phyloP scores from a whole-genome alignment of 768 basidiomycete species.

The Pleurotus eryngii region DNA sequence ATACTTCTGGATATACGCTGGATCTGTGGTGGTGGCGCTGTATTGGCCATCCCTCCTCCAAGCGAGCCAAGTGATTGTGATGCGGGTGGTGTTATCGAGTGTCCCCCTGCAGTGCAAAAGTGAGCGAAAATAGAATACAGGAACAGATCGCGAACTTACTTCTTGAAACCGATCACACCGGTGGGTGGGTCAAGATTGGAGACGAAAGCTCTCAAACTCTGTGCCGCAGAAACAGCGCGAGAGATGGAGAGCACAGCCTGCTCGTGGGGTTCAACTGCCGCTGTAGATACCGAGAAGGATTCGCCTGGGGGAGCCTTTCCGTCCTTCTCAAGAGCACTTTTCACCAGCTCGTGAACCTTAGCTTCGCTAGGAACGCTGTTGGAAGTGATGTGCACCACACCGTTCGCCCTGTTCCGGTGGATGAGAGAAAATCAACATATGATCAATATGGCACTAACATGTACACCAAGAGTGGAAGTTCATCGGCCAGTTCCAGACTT shows the following conservation, averaged over 20 bases:
- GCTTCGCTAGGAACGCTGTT: neutral
- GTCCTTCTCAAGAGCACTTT: too few species aligned
- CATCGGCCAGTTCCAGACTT: neutral
- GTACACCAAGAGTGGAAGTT: neutral
- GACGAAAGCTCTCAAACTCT: neutral
- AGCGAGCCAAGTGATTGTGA: neutral
- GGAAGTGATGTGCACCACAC: neutral
- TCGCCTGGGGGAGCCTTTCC: neutral
- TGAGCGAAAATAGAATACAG: neutral
- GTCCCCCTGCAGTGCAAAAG: neutral
- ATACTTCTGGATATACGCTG: neutral
- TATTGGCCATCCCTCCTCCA: neutral
- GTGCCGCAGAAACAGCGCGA: neutral
- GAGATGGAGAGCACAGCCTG: neutral
- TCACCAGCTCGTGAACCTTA: neutral
- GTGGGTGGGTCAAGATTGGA: neutral
- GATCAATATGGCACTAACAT: neutral
- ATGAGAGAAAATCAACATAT: neutral
- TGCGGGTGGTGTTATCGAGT: neutral
- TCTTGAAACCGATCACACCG: constrained; percentile 1
- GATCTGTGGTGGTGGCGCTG: neutral
- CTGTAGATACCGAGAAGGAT: neutral
- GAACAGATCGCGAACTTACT: neutral
- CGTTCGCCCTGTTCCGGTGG: neutral
- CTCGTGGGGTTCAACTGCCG: neutral